A percentile compares a stretch with the other conserved stretches of the same genome.
phyloP scores from a whole-genome alignment of 2,329 filamentous ascomycete species.

The Pseudogymnoascus sp. region DNA sequence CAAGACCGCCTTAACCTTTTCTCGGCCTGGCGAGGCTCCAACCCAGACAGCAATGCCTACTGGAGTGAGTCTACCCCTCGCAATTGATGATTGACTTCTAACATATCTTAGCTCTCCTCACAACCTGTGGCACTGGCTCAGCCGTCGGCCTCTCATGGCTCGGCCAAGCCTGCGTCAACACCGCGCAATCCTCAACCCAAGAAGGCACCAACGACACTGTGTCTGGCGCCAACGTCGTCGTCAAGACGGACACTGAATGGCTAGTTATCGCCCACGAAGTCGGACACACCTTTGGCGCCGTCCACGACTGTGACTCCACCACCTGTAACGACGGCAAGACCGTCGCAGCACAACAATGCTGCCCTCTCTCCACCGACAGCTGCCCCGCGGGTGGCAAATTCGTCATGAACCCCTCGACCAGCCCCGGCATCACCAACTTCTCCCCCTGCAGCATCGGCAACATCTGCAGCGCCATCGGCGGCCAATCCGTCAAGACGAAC shows the following conservation, averaged over 20 bases:
- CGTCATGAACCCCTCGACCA: conserved; percentile 95
- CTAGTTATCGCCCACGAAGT: conserved; percentile 93
- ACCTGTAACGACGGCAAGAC: conserved; percentile 58
- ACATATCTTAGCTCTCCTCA: conserved; percentile 47
- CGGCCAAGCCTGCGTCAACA: conserved; percentile 68
- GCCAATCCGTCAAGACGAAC: conserved; percentile 64
- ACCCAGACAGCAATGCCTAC: conserved; percentile 75
- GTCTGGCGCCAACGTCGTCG: conserved; percentile 81
- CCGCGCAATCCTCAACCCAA: conserved; percentile 46
- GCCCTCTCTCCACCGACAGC: conserved; percentile 57
- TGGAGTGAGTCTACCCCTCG: conserved; percentile 76
- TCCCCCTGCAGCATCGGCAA: conserved; percentile 88
- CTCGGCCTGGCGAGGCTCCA: conserved; percentile 76
- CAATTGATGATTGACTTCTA: conserved; percentile 48
- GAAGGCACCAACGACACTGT: conserved; percentile 59
- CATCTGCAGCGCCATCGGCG: conserved; percentile 77
- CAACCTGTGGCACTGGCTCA: conserved; percentile 63
- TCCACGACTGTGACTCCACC: conserved; percentile 76
- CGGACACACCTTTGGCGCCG: conserved; percentile 90
- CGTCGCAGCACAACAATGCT: conserved; percentile 61
- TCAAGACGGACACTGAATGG: conserved; percentile 78
- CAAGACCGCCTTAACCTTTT: conserved; percentile 77
- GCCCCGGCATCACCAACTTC: conserved; percentile 64
- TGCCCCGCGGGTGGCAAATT: conserved; percentile 74
- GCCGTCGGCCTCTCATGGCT: conserved; percentile 92